These are phyloP conservation scores for Agaricales sp. DNA, from an alignment of 1,284 basidiomycete genomes.

Conservation along the genomic window DNA sequence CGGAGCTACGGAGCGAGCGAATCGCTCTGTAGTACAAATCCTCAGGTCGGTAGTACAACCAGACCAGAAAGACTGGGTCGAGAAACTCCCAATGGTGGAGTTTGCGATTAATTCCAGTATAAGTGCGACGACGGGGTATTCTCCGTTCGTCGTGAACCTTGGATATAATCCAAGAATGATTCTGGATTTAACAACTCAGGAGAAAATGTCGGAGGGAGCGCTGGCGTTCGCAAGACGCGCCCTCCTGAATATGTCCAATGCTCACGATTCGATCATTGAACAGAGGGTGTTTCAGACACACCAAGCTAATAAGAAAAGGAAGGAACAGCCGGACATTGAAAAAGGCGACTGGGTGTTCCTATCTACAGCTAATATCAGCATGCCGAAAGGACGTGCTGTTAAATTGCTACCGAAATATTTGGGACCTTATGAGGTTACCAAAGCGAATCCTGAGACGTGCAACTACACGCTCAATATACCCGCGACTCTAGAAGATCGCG, in stretches of 20 bases:
- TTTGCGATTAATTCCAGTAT: constrained; percentile 17
- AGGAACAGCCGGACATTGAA: constrained; percentile 9
- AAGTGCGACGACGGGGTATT: constrained; percentile 12
- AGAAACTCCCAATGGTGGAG: constrained; percentile 13
- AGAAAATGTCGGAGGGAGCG: constrained; percentile 10
- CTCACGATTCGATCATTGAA: constrained; percentile 18
- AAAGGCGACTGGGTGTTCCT: constrained; percentile 21
- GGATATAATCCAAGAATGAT: constrained; percentile 14
- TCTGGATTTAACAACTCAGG: background rate
- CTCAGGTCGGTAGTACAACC: constrained; percentile 13
- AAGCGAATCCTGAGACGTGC: constrained; percentile 10
- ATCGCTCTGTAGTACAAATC: constrained; percentile 25
- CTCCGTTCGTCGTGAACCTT: constrained; percentile 19
- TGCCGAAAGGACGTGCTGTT: constrained; percentile 20
- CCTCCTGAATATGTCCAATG: constrained; percentile 10
- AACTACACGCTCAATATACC: constrained; percentile 19
- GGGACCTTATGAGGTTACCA: constrained; percentile 19
- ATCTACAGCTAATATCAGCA: constrained; percentile 21
- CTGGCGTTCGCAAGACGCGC: constrained; percentile 13
- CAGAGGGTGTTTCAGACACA: constrained; percentile 12
- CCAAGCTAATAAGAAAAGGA: constrained; percentile 17
- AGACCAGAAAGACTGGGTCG: constrained; percentile 18
- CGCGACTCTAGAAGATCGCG: constrained; percentile 11
- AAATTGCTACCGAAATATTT: constrained; percentile 23
- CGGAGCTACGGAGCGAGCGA: constrained; percentile 19